A percentile compares a stretch with the other conserved stretches of the same genome.
These are phyloP conservation scores for Dactylellina drechsleri DNA, from an alignment of 2,329 filamentous ascomycete species.

Conservation along the genomic window DNA sequence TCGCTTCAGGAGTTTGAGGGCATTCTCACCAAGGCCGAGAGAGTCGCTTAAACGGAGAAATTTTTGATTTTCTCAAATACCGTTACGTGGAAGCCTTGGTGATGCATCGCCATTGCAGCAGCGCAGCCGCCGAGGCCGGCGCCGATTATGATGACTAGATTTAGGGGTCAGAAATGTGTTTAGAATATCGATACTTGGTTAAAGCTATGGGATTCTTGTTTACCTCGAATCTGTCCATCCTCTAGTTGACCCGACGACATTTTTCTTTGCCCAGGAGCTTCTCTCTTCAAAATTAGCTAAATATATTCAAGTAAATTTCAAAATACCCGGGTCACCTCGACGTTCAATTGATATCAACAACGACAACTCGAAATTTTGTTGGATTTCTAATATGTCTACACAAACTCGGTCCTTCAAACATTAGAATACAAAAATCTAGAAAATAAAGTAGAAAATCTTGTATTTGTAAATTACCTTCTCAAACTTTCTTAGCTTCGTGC, in stretches of 20 bases:
- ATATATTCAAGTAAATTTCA: too few species aligned
- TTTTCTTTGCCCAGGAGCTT: too few species aligned
- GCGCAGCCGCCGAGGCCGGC: conserved; percentile 66
- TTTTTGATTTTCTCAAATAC: conserved; percentile 64
- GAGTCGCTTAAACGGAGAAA: conserved; percentile 65
- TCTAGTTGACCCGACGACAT: neutral
- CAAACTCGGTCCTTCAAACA: too few species aligned
- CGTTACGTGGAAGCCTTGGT: conserved; percentile 63
- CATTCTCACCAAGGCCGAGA: conserved; percentile 65
- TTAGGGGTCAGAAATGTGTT: neutral
- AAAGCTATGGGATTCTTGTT: neutral
- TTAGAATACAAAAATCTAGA: too few species aligned
- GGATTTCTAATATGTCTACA: too few species aligned
- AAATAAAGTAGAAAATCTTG: too few species aligned
- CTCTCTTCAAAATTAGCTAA: too few species aligned
- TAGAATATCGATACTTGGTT: neutral
- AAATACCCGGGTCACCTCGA: too few species aligned
- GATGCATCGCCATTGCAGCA: conserved; percentile 65
- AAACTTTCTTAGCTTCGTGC: too few species aligned
- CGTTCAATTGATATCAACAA: too few species aligned
- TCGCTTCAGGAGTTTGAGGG: conserved; percentile 64
- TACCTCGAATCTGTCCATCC: conserved; percentile 34
- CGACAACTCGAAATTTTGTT: too few species aligned
- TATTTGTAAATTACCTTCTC: too few species aligned
- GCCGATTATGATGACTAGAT: conserved; percentile 65